Percentiles rank a stretch among this genome's conserved stretches.
These are phyloP conservation scores for Penicillium capsulatum DNA, from an alignment of 2,329 filamentous ascomycete species.

Conservation along the genomic window DNA sequence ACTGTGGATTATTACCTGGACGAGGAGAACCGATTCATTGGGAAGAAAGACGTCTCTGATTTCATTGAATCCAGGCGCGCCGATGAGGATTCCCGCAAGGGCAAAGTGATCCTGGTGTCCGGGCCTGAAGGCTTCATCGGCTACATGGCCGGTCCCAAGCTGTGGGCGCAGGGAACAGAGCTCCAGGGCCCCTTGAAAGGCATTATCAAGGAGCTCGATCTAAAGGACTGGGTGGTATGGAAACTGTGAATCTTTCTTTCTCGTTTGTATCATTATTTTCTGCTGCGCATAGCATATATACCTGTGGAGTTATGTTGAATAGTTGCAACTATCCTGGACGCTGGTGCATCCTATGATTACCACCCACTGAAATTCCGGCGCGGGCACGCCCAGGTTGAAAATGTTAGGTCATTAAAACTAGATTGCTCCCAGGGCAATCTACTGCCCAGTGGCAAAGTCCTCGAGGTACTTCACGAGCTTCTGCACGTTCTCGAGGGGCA, in stretches of 20 bases:
- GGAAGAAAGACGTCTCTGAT: slow-evolving; percentile 47
- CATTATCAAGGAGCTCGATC: slow-evolving; percentile 58
- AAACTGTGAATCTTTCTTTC: slow-evolving; percentile 47
- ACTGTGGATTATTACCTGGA: slow-evolving; percentile 75
- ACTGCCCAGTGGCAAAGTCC: slow-evolving; percentile 48
- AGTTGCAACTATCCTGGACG: slow-evolving; percentile 14
- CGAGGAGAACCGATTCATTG: slow-evolving; percentile 67
- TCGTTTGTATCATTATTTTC: slow-evolving; percentile 15
- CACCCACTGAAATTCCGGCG: slow-evolving; percentile 8
- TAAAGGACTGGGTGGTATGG: slow-evolving; percentile 55
- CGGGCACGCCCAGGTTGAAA: slow-evolving; percentile 16
- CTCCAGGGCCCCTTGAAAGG: slow-evolving; percentile 71
- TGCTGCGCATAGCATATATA: slow-evolving; percentile 12
- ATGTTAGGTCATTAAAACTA: slow-evolving; percentile 10
- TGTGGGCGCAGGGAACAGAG: slow-evolving; percentile 68
- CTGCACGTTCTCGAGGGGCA: slow-evolving; percentile 51
- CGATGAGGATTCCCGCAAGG: slow-evolving; percentile 27
- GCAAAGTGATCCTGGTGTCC: slow-evolving; percentile 69
- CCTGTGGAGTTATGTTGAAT: slow-evolving; percentile 23
- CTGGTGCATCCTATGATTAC: slow-evolving; percentile 8
- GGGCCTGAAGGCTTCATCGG: slow-evolving; percentile 87
- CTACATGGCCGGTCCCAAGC: slow-evolving; percentile 73
- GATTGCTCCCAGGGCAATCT: slow-evolving; percentile 8
- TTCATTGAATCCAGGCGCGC: slow-evolving; percentile 24
- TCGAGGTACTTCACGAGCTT: slow-evolving; percentile 44